Evolutionary conservation across 108 stramenopile species (phyloP).

Genomic region (Cyclotella kingstonii): DNA sequence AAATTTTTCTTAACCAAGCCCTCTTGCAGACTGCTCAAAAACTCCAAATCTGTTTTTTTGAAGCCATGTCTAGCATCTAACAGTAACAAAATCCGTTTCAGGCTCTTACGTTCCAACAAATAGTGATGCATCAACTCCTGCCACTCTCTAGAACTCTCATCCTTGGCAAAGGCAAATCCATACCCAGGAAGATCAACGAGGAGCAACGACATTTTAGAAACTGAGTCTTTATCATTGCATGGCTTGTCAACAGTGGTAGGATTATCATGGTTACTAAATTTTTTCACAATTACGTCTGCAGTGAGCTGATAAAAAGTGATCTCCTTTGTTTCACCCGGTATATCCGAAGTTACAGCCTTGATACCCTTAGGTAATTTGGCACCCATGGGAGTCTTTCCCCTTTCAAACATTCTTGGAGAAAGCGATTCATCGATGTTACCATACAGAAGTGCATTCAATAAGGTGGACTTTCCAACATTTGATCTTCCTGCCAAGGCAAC

Average conservation of each 20-base stretch:
- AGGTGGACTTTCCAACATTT: conserved; percentile 79
- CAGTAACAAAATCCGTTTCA: conserved; percentile 75
- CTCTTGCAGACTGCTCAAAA: conserved; percentile 52
- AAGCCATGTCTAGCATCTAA: conserved; percentile 85
- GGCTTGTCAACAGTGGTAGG: conserved; percentile 1
- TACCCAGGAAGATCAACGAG: conserved; percentile 82
- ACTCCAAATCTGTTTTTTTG: conserved; percentile 70
- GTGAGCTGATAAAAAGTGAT: conserved; percentile 79
- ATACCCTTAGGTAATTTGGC: conserved; percentile 69
- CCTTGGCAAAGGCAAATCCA: conserved; percentile 81
- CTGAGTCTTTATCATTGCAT: conserved; percentile 8
- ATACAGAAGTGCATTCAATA: conserved; percentile 76
- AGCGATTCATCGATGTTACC: conserved; percentile 43
- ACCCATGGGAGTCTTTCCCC: conserved; percentile 35
- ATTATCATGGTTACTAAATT: too few relatives aligned
- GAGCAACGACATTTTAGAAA: conserved; percentile 44
- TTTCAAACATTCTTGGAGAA: conserved; percentile 16
- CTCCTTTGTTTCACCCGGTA: conserved; percentile 72
- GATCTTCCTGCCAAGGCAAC: conserved; percentile 75
- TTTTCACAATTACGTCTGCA: conserved; percentile 22
- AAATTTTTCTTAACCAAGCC: conserved; percentile 14
- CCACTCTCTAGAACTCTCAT: conserved; percentile 52
- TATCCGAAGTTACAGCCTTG: conserved; percentile 61
- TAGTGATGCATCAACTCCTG: conserved; percentile 66
- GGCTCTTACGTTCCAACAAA: conserved; percentile 50